These are phyloP conservation scores for Piedraia hortae DNA, from an alignment of 2,329 filamentous ascomycete species.

Conservation along the genomic window DNA sequence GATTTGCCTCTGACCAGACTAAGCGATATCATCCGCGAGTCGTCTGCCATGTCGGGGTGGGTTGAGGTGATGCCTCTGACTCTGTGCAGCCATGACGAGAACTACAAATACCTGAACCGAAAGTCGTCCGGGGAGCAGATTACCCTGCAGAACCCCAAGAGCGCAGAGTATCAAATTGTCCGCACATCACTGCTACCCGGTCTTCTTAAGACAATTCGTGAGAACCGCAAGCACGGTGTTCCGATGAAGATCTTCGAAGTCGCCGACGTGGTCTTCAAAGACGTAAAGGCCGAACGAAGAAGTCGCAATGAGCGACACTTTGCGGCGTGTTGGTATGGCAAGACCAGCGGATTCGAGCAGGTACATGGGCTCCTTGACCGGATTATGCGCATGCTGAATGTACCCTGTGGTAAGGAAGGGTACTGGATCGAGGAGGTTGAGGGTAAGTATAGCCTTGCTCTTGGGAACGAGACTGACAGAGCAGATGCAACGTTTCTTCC, in stretches of 20 bases:
- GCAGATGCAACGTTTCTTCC: constrained; percentile 50
- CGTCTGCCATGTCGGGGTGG: constrained; percentile 87
- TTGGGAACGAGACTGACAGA: background rate
- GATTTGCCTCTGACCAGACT: constrained; percentile 86
- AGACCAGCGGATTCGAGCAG: constrained; percentile 78
- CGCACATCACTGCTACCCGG: constrained; percentile 66
- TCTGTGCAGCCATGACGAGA: constrained; percentile 92
- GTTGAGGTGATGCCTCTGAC: constrained; percentile 88
- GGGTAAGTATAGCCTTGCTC: constrained; percentile 20
- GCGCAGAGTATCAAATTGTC: constrained; percentile 75
- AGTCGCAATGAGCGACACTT: constrained; percentile 84
- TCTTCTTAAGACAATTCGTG: constrained; percentile 72
- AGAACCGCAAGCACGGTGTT: constrained; percentile 70
- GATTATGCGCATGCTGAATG: constrained; percentile 66
- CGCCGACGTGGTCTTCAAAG: constrained; percentile 78
- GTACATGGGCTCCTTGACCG: constrained; percentile 86
- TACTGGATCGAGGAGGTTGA: constrained; percentile 93
- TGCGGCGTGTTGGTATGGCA: constrained; percentile 85
- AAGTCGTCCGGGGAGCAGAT: constrained; percentile 50
- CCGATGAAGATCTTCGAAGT: constrained; percentile 86
- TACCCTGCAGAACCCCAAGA: constrained; percentile 76
- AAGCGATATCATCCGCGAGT: constrained; percentile 62
- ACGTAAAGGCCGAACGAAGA: constrained; percentile 52
- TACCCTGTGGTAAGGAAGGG: constrained; percentile 18
- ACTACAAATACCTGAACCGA: constrained; percentile 84